These are phyloP conservation scores for Oryza rufipogon DNA, from an alignment of 176 grass and related monocot species.

Conservation along the genomic window DNA sequence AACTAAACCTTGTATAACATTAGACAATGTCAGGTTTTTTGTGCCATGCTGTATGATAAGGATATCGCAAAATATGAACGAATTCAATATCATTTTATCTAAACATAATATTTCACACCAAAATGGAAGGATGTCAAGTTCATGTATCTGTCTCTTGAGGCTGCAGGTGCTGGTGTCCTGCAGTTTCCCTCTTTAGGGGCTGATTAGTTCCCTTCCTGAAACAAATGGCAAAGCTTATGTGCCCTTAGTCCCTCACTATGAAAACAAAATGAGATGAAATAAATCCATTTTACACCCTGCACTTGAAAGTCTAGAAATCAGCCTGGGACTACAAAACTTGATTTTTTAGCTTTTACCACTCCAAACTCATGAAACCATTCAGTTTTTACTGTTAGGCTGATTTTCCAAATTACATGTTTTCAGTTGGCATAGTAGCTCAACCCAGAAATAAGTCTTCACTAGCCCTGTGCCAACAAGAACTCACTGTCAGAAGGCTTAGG, in stretches of 20 bases:
- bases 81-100: neutral
- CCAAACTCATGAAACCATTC: neutral
- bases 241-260: neutral
- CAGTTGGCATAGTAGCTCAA: neutral
- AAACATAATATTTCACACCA: slow-evolving; percentile 1
- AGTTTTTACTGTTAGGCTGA: neutral
- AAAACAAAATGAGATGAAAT: neutral
- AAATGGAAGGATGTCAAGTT: neutral
- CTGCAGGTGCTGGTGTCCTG: neutral
- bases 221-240: neutral
- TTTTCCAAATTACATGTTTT: neutral
- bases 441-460: neutral
- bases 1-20: neutral
- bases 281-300: neutral
- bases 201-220: neutral
- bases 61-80: neutral
- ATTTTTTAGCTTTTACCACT: neutral
- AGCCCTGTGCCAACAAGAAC: too few species aligned
- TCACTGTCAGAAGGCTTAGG: too few species aligned
- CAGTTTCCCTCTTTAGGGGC: neutral
- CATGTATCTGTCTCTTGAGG: neutral
- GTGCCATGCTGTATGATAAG: neutral
- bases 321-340: neutral
- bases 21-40: neutral
- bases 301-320: neutral